Evolutionary conservation across 208 protist genomes (phyloP), one percentile per base, ranked within the genome.

Genomic region (Blechomonas ayalai): DNA sequence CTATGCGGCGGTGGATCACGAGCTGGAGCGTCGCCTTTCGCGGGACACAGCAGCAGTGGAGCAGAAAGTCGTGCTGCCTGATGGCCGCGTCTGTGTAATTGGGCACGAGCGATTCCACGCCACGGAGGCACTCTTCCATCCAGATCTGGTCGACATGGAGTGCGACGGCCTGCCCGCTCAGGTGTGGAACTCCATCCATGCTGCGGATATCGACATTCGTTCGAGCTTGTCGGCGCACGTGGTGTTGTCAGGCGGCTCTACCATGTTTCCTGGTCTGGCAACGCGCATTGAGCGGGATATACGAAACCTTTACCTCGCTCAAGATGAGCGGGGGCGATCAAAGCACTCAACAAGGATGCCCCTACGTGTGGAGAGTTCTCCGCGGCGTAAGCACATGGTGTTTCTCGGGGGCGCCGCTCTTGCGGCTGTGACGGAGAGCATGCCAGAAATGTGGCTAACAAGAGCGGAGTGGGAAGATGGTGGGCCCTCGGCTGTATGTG

Each of bases 191-290:
- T 90, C 66, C 40, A 98, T 99, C 53, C 74, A 98, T 44, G 66
- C 62, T 10, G 42, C 70, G 7, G 66, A 72, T 31, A 67, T 81
- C 27, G 80, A 89, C 42, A 52, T 83, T 29, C 75, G 74, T 1
- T 7, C 58, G 0, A 47, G 84, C 23, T 87, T 99, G 18, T 99
- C 98, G 72, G 82, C 94, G 46, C 82, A 98, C 67, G 95, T 99
- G 54, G 90, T 99, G n/a, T 77, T 98, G 2, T 97, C 92, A 20
- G 97, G 97, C 27, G 97, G 97, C 41, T 84, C 92, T 0, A 98
- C 96, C 24, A 96, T 99, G 95, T 97, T 97, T 39, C 95, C 96
- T 5, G 97, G 97, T 29, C 69, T 99, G 15, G 94, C 95, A 33
- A 92, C 59, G 5, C 78, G 97, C 2, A 67, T 99, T 2, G 85